Evolutionary conservation across 163 green algal species (phyloP).

Genomic region (Scenedesmus sp.): DNA sequence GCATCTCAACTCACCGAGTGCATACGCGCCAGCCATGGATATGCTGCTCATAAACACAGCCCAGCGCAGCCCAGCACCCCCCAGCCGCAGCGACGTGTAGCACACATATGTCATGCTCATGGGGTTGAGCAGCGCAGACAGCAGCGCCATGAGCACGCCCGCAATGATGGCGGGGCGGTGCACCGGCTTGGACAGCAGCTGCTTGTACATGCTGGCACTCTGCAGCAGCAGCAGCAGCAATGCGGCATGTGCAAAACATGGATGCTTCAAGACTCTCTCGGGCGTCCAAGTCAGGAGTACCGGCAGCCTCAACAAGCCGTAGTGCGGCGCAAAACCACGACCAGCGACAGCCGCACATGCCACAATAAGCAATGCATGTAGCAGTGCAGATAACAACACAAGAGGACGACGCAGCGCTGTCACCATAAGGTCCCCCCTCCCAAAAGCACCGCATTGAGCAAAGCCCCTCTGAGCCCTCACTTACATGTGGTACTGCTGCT

Average conservation of each 20-base stretch:
- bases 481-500: not conserved
- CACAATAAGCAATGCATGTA: no score
- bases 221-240: not conserved
- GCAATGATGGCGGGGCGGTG: not conserved
- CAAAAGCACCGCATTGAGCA: no score
- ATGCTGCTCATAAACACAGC: conserved; percentile 15
- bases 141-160: not conserved
- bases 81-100: not conserved
- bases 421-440: no score
- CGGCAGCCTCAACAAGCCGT: not conserved
- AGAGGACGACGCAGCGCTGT: no score
- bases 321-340: no score
- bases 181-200: not conserved
- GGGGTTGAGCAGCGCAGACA: not conserved
- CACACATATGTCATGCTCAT: conserved; percentile 11
- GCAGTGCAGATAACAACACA: no score
- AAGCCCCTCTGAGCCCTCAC: not conserved
- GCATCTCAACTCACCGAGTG: not conserved
- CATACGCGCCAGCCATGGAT: not conserved
- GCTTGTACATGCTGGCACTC: not conserved
- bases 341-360: no score
- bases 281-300: not conserved
- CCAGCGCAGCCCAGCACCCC: not conserved
- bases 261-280: not conserved
- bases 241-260: not conserved